These are phyloP conservation scores for Diaporthe citri DNA, from an alignment of 2,329 filamentous ascomycete species.

Conservation along the genomic window DNA sequence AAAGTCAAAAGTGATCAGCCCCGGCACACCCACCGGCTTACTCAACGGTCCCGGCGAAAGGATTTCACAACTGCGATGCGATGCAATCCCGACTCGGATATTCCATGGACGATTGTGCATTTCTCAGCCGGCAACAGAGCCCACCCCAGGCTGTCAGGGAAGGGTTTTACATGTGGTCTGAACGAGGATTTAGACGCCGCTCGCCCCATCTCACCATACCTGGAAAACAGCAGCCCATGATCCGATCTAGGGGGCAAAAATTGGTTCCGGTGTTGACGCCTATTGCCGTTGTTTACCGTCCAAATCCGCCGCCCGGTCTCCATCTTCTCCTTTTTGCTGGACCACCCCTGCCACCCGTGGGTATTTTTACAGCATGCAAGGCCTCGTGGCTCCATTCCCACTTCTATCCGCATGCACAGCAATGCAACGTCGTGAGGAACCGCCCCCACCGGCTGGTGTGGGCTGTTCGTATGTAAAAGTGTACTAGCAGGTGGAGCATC, in stretches of 20 bases:
- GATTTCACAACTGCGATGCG: neutral
- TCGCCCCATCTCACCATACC: neutral
- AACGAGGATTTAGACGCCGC: neutral
- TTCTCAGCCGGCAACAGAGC: neutral
- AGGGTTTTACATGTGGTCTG: neutral
- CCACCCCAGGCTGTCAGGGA: neutral
- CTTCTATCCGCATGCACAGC: slow-evolving; percentile 32
- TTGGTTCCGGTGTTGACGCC: neutral
- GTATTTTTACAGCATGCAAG: slow-evolving; percentile 15
- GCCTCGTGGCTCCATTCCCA: slow-evolving; percentile 26
- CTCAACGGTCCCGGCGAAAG: slow-evolving; percentile 2
- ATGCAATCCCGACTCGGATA: slow-evolving; percentile 11
- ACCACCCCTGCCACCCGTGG: slow-evolving; percentile 4
- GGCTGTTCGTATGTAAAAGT: neutral
- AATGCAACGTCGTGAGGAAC: slow-evolving; percentile 17
- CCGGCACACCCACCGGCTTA: slow-evolving; percentile 1
- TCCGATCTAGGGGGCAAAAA: neutral
- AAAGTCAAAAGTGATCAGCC: neutral
- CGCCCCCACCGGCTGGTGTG: neutral
- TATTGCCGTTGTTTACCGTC: slow-evolving; percentile 15
- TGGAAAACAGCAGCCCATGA: neutral
- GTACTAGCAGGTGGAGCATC: neutral
- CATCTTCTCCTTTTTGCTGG: slow-evolving; percentile 23
- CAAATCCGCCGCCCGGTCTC: slow-evolving; percentile 6
- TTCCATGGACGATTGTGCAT: neutral